Conservation (phyloP, 441 rosid species). For the Eruca vesicaria region DNA sequence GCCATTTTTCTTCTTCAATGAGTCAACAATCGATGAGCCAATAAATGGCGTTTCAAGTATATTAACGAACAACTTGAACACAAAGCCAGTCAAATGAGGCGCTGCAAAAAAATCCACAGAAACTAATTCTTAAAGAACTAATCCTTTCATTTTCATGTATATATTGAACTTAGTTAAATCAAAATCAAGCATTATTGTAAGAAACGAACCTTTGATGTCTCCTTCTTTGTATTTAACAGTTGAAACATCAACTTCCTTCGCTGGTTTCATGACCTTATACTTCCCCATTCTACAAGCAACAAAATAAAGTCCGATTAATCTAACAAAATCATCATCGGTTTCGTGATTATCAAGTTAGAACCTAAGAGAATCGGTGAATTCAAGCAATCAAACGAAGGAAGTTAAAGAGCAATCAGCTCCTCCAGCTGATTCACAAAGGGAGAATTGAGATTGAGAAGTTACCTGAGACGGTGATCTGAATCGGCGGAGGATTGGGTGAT, state of each 20-base stretch:
- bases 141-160: not conserved
- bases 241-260: conserved; percentile 57
- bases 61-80: conserved; percentile 56
- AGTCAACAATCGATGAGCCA: conserved; percentile 53
- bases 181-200: not conserved
- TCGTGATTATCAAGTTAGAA: no score
- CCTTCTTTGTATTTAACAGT: conserved; percentile 54
- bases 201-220: conserved; percentile 55
- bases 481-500: not conserved
- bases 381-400: not conserved
- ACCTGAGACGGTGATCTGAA: conserved; percentile 1
- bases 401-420: not conserved
- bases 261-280: conserved; percentile 58
- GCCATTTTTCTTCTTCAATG: conserved; percentile 62
- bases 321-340: no score
- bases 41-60: conserved; percentile 64
- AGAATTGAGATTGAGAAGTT: no score
- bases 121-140: not conserved
- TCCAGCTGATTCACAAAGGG: no score
- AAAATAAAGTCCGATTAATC: not conserved
- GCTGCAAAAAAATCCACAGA: conserved; percentile 41
- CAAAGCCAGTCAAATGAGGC: conserved; percentile 75
- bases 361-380: no score
- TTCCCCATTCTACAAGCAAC: conserved; percentile 55
- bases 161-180: not conserved